Percentiles rank a stretch among this genome's conserved stretches.
Evolutionary conservation across 2,329 filamentous ascomycete genomes (phyloP).

Genomic region (Tympanopsis confertula): DNA sequence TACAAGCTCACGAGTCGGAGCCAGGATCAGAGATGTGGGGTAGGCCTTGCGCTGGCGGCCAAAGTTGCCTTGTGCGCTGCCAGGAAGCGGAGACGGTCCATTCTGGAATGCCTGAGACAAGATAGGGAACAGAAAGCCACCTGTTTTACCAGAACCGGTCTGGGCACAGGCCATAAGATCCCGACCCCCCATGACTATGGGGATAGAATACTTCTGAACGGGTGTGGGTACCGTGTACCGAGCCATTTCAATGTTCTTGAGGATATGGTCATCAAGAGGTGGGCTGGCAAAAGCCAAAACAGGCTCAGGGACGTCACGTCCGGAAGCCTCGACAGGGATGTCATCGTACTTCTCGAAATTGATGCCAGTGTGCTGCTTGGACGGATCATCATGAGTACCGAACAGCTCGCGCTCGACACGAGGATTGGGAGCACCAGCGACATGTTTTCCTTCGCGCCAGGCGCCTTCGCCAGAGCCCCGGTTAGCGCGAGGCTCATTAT

Average conservation of each 20-base stretch:
- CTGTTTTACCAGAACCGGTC: conserved; percentile 99
- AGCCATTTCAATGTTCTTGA: conserved; percentile 85
- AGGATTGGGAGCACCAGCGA: conserved; percentile 76
- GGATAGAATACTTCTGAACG: conserved; percentile 98
- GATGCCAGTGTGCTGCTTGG: conserved; percentile 95
- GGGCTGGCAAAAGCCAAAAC: conserved; percentile 86
- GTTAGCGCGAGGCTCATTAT: conserved; percentile 39
- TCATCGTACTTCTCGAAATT: conserved; percentile 99
- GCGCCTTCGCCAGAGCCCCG: conserved; percentile 87
- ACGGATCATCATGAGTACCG: conserved; percentile 77
- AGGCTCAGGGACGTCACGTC: conserved; percentile 83
- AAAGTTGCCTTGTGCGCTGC: conserved; percentile 56
- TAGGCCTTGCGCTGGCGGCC: conserved; percentile 95
- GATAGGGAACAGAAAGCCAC: conserved; percentile 98
- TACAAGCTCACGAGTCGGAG: conserved; percentile 93
- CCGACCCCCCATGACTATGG: conserved; percentile 94
- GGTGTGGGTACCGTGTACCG: conserved; percentile 93
- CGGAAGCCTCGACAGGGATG: conserved; percentile 95
- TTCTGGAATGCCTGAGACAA: conserved; percentile 92
- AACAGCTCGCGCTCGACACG: conserved; percentile 93
- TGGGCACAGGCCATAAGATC: conserved; percentile 99
- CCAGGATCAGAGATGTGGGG: conserved; percentile 88
- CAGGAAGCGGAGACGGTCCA: conserved; percentile 64
- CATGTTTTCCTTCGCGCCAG: conserved; percentile 95
- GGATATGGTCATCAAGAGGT: conserved; percentile 84